A percentile compares a stretch with the other conserved stretches of the same genome.
Conservation (phyloP, 345 rosid species). For the Schrenkiella parvula region DNA sequence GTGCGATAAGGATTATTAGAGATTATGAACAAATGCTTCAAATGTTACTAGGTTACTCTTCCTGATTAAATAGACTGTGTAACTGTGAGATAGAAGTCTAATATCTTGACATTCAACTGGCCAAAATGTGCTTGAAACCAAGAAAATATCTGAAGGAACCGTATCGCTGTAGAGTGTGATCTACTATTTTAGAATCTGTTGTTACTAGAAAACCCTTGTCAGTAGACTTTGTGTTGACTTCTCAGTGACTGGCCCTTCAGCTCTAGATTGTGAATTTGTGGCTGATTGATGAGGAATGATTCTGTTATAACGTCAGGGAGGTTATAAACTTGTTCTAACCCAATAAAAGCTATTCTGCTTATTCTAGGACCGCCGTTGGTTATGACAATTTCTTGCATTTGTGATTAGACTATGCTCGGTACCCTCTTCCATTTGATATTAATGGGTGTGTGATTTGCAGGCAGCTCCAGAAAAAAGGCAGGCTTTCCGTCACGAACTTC, state of each 20-base stretch:
- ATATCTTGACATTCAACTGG: neutral
- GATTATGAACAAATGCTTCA: neutral
- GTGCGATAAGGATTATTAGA: neutral
- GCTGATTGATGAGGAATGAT: neutral
- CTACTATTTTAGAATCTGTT: neutral
- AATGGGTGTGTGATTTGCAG: constrained; percentile 34
- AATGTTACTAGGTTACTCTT: neutral
- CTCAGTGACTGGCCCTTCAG: neutral
- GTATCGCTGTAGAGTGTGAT: neutral
- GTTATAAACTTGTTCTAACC: too few relatives aligned
- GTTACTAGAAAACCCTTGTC: neutral
- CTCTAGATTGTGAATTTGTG: neutral
- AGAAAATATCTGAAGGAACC: neutral
- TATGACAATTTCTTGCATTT: too few relatives aligned
- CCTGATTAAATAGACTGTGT: neutral
- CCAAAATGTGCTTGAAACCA: neutral
- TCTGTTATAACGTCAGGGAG: neutral
- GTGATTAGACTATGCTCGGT: too few relatives aligned
- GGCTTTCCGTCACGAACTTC: constrained; percentile 48
- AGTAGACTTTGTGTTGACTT: neutral
- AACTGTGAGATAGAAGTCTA: neutral
- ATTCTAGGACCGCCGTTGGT: too few relatives aligned
- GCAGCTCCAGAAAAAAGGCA: constrained; percentile 76
- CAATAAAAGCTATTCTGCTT: too few relatives aligned
- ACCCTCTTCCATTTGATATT: neutral